Percentiles rank a stretch among this genome's conserved stretches.
Evolutionary conservation across 2,329 filamentous ascomycete genomes (phyloP).

Genomic region (Alternaria viburni): DNA sequence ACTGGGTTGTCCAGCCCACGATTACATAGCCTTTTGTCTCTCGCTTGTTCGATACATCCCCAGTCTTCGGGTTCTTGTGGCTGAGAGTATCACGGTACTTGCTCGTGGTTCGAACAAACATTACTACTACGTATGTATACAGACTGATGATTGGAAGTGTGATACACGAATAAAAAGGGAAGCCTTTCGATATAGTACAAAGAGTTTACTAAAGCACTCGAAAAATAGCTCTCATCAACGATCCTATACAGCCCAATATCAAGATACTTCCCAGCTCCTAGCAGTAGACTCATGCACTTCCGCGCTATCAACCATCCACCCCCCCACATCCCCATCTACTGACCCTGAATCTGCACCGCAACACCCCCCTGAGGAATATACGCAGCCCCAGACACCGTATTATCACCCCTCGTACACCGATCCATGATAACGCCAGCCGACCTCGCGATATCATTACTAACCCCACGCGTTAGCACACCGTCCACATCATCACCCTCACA

Average conservation of each 20-base stretch:
- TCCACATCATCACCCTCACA: no score
- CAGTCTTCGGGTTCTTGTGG: background rate
- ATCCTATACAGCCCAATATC: background rate
- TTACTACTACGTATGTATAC: no score
- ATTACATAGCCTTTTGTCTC: background rate
- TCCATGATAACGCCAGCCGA: slow-evolving; percentile 11
- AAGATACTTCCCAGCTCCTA: background rate
- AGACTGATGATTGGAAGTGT: background rate
- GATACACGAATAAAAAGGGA: no score
- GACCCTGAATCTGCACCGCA: slow-evolving; percentile 1
- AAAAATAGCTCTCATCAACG: no score
- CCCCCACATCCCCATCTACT: background rate
- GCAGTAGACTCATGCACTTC: no score
- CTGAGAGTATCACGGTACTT: background rate
- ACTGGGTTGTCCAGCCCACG: background rate
- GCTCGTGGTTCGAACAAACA: background rate
- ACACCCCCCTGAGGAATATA: slow-evolving; percentile 4
- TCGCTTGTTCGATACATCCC: background rate
- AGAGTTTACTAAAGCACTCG: no score
- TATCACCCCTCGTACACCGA: slow-evolving; percentile 7
- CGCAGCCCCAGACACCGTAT: slow-evolving; percentile 6
- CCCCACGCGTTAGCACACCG: background rate
- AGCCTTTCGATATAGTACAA: no score
- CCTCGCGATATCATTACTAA: slow-evolving; percentile 5
- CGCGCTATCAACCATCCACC: background rate